Conservation (phyloP, 306 rosid species). For the Inga laurina region DNA sequence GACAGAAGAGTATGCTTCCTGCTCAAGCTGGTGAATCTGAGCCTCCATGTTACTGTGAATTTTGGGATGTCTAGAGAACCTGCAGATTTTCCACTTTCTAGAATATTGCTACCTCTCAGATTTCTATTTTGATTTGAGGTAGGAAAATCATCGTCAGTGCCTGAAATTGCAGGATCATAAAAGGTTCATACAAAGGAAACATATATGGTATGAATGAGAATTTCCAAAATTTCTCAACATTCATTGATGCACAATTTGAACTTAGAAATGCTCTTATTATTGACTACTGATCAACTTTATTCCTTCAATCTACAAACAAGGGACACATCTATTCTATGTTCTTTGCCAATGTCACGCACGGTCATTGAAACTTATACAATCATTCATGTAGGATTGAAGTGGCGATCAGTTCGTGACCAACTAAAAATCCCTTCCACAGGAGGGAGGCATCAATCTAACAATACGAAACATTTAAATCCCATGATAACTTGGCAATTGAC, state of each 20-base stretch:
- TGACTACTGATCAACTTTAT: background rate
- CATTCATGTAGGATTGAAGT: background rate
- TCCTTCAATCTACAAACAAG: slow-evolving; percentile 12
- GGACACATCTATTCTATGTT: background rate
- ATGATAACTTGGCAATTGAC: background rate
- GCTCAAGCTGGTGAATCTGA: slow-evolving; percentile 91
- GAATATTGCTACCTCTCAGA: slow-evolving; percentile 47
- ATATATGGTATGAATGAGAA: background rate
- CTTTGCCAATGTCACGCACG: slow-evolving; percentile 12
- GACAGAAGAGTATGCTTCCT: slow-evolving; percentile 93
- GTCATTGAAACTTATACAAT: background rate
- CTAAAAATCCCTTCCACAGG: background rate
- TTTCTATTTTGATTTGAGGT: slow-evolving; percentile 64
- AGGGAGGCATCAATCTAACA: too few species aligned
- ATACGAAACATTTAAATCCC: background rate
- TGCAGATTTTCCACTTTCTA: slow-evolving; percentile 56
- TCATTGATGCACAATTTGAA: slow-evolving; percentile 1
- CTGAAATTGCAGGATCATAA: slow-evolving; percentile 30
- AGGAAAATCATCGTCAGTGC: slow-evolving; percentile 63
- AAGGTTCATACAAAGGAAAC: background rate
- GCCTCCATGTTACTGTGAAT: slow-evolving; percentile 67
- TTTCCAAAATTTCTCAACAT: background rate
- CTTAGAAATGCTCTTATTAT: background rate
- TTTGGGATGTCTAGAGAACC: slow-evolving; percentile 40
- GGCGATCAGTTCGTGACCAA: background rate